These are phyloP conservation scores for Neurospora sp. DNA, from an alignment of 495 filamentous ascomycete genomes.

Conservation along the genomic window DNA sequence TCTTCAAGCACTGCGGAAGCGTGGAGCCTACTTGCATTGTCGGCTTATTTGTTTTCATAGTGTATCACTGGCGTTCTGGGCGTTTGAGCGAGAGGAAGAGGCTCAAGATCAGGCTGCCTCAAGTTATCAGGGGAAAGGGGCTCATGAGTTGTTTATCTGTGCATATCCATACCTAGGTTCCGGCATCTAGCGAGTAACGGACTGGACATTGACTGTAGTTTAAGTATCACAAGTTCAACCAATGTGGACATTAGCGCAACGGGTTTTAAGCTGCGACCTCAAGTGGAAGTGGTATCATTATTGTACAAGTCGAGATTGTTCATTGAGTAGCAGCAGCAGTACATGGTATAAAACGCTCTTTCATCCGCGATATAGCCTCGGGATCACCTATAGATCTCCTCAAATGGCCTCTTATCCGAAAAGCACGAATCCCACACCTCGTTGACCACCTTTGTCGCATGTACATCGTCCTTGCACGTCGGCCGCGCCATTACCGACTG, in stretches of 20 bases:
- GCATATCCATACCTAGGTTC: neutral
- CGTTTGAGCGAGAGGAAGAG: neutral
- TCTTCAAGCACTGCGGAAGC: neutral
- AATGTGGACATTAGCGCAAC: neutral
- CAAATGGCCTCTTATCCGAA: conserved; percentile 84
- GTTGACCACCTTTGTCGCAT: conserved; percentile 82
- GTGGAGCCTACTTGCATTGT: neutral
- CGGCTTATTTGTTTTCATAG: neutral
- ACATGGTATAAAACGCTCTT: neutral
- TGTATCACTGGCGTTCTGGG: neutral
- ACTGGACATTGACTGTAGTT: neutral
- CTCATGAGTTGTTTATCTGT: neutral
- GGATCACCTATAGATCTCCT: conserved; percentile 82
- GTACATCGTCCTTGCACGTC: conserved; percentile 71
- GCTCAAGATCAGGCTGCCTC: neutral
- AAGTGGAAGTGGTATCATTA: neutral
- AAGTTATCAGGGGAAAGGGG: neutral
- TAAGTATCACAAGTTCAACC: neutral
- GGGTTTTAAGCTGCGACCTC: neutral
- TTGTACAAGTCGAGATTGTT: neutral
- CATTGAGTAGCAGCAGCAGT: neutral
- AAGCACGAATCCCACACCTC: conserved; percentile 98
- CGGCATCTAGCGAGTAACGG: neutral
- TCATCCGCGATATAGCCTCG: neutral
- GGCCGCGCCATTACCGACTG: conserved; percentile 66